phyloP scores from a whole-genome alignment of 495 filamentous ascomycete species.

The Lepraria neglecta region DNA sequence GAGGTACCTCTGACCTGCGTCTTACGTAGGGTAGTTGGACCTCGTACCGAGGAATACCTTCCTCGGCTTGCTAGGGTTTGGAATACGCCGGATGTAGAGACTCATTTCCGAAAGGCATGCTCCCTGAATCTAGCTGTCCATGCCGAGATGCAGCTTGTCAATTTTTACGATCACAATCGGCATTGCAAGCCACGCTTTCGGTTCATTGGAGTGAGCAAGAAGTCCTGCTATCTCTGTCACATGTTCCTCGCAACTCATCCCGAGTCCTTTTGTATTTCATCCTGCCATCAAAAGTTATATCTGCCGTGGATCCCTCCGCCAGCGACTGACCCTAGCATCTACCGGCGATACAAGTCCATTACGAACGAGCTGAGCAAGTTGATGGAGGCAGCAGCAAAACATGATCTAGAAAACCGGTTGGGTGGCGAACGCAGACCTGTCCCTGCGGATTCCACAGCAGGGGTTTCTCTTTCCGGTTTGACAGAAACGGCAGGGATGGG shows the following conservation, averaged over 20 bases:
- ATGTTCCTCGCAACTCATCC: not conserved
- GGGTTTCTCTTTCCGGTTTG: not conserved
- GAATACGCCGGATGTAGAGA: not conserved
- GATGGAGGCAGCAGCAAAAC: not conserved
- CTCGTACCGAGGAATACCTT: not conserved
- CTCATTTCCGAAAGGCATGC: not conserved
- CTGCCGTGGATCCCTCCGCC: not conserved
- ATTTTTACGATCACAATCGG: not conserved
- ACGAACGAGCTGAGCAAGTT: not conserved
- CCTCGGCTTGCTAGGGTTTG: not conserved
- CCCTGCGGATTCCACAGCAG: not conserved
- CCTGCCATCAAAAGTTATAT: not conserved
- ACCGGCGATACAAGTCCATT: not conserved
- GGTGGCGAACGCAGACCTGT: not conserved
- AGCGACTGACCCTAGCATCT: not conserved
- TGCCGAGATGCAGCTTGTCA: not conserved
- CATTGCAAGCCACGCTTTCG: not conserved
- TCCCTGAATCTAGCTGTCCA: not conserved
- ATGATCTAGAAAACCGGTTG: not conserved
- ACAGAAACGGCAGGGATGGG: not conserved
- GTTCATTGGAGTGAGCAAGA: slow-evolving; percentile 3
- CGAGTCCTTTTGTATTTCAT: not conserved
- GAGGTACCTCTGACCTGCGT: not conserved
- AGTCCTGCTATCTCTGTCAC: not conserved
- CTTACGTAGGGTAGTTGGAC: not conserved